phyloP scores from a whole-genome alignment of 1,139 yeast species.

The Tardiomyces depauwii region DNA sequence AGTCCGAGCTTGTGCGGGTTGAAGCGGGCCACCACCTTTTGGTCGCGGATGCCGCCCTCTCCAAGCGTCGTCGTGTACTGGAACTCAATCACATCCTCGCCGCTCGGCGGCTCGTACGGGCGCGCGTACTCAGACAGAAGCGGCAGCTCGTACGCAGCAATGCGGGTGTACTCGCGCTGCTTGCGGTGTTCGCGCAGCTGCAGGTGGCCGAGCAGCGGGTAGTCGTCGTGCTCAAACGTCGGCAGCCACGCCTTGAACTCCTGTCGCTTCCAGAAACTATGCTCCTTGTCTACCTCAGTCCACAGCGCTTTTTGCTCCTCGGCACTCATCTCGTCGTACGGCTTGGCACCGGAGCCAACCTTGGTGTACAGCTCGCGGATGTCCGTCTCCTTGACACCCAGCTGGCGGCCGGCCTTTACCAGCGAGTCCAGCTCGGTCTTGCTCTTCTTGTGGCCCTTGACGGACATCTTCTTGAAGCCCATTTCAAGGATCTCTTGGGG shows the following conservation, averaged over 20 bases:
- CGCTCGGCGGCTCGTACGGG: slow-evolving; percentile 27
- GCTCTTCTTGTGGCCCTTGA: slow-evolving; percentile 15
- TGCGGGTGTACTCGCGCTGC: slow-evolving; percentile 55
- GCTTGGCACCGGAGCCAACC: slow-evolving; percentile 13
- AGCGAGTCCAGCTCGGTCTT: slow-evolving; percentile 20
- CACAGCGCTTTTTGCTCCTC: slow-evolving; percentile 7
- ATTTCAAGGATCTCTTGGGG: slow-evolving; percentile 18
- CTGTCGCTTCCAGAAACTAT: background rate
- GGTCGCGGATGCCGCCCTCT: slow-evolving; percentile 59
- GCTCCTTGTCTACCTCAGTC: background rate
- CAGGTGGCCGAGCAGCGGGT: slow-evolving; percentile 50
- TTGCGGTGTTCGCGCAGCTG: slow-evolving; percentile 49
- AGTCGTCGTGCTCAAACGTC: slow-evolving; percentile 41
- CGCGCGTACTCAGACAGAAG: slow-evolving; percentile 64
- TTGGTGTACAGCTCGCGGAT: slow-evolving; percentile 21
- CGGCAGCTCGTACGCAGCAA: slow-evolving; percentile 90
- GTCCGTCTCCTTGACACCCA: slow-evolving; percentile 19
- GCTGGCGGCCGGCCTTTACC: slow-evolving; percentile 21
- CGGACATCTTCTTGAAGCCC: slow-evolving; percentile 25
- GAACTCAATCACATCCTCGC: slow-evolving; percentile 44
- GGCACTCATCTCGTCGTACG: slow-evolving; percentile 11
- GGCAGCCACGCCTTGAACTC: slow-evolving; percentile 2
- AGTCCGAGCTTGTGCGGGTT: slow-evolving; percentile 46
- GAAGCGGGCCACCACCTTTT: slow-evolving; percentile 55
- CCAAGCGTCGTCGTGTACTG: slow-evolving; percentile 66